A percentile compares a stretch with the other conserved stretches of the same genome.
Evolutionary conservation across 1,284 basidiomycete genomes (phyloP).

Genomic region (Xerocomus minutiporus): DNA sequence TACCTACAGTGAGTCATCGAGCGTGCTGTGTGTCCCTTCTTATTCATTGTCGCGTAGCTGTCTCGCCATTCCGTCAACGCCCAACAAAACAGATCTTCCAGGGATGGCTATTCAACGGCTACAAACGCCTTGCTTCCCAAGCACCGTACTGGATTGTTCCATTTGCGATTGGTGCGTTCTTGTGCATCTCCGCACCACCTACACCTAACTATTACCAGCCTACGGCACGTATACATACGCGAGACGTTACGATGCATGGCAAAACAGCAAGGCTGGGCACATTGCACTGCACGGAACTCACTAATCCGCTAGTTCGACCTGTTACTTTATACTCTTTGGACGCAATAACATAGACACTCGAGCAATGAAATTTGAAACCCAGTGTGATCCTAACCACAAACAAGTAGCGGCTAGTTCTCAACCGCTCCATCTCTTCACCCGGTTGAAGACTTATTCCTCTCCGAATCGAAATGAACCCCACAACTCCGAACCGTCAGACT

Average conservation of each 20-base stretch:
- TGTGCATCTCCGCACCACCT: neutral
- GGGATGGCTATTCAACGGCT: slow-evolving; percentile 85
- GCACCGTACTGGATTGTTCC: slow-evolving; percentile 80
- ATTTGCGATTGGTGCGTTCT: slow-evolving; percentile 66
- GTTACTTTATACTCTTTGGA: slow-evolving; percentile 12
- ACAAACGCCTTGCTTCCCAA: slow-evolving; percentile 71
- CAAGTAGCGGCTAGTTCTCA: too few species aligned
- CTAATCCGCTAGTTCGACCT: slow-evolving; percentile 14
- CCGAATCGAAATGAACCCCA: too few species aligned
- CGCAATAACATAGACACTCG: slow-evolving; percentile 17
- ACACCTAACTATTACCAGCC: slow-evolving; percentile 44
- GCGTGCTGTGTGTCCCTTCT: neutral
- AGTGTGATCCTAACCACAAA: too few species aligned
- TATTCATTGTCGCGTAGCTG: slow-evolving; percentile 42
- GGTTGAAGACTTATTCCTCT: too few species aligned
- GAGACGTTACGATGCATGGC: slow-evolving; percentile 63
- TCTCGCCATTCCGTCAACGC: slow-evolving; percentile 79
- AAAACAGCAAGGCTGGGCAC: slow-evolving; percentile 80
- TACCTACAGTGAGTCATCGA: slow-evolving; percentile 66
- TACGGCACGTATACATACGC: slow-evolving; percentile 85
- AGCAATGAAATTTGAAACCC: neutral
- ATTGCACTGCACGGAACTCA: slow-evolving; percentile 42
- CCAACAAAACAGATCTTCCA: slow-evolving; percentile 68
- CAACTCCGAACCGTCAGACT: too few species aligned
- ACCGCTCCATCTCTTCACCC: too few species aligned